Base-by-base conservation (phyloP, 768 basidiomycete genomes). In the Nidularia pulvinata region DNA sequence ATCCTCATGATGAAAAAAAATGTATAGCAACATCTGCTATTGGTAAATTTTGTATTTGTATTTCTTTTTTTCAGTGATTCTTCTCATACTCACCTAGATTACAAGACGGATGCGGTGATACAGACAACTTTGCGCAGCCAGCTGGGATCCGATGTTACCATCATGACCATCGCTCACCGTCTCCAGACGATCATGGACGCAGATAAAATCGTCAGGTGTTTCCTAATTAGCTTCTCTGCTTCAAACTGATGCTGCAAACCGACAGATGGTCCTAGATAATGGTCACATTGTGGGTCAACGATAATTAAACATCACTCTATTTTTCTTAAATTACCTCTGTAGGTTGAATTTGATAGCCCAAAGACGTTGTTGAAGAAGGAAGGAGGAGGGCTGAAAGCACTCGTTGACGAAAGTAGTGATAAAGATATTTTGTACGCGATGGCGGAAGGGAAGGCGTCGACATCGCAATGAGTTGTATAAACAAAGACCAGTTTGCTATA, bases 121-220 rank as follows among this genome's bases (percentile, higher is more conserved):
- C 88, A 89, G 60, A 71, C 77, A 30, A 84, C 87, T 1, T 82
- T 90, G 51, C 75, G 86, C n/a, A 73, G 79, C 51, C 84, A 86
- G 59, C 81, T 88, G 60, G 72, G 71, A 33, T 72, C 78, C 48
- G 81, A 81, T 53, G 71, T 84, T 7, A 83, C 82, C 5, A 58
- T 86, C 39, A 68, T 86, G 19, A 83, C 80, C 4, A 82, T 89
- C 43, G 88, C 88, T 6, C 88, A 88, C 68, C 71, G 85, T 39
- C 65, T 86, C 52, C 70, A 76, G 55, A 85, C 84, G 3, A 79
- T 86, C 51, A 82, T 84, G 42, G 83, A 89, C 65, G 78, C 86
- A 53, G 80, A 82, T 69, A 69, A 64, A 55, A 68, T 72, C 50
- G 67, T 52, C 6, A 46, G 51, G 5, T 16, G 10, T 14, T 46